phyloP scores from a whole-genome alignment of 2,329 filamentous ascomycete species.

The Botrytis elliptica region DNA sequence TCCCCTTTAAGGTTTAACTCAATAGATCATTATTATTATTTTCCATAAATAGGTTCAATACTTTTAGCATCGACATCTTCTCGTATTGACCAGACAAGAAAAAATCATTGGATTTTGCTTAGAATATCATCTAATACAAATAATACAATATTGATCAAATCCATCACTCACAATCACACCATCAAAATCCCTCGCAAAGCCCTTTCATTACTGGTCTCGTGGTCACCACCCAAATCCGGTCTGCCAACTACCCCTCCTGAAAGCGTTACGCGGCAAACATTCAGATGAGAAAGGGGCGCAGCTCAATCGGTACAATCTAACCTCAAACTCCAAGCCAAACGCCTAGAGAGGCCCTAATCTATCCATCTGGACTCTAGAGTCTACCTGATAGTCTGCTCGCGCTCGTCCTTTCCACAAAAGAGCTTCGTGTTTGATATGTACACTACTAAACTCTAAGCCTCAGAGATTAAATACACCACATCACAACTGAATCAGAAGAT shows the following conservation, averaged over 20 bases:
- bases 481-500: background rate
- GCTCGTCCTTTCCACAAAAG: background rate
- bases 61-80: background rate
- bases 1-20: background rate
- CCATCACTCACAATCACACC: background rate
- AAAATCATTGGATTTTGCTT: background rate
- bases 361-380: background rate
- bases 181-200: background rate
- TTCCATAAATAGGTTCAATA: background rate
- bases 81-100: background rate
- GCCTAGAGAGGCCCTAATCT: background rate
- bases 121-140: background rate
- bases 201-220: background rate
- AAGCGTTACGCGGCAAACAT: conserved; percentile 14
- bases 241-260: background rate
- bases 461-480: background rate
- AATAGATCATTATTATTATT: background rate
- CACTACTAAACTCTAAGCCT: background rate
- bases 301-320: background rate
- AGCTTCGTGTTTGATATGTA: conserved; percentile 8
- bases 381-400: background rate
- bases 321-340: conserved; percentile 7
- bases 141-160: background rate
- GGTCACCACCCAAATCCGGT: background rate
- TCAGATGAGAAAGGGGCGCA: conserved; percentile 14